Evolutionary conservation across 768 basidiomycete species (phyloP).

Genomic region (Rhodotorula sphaerocarpa): DNA sequence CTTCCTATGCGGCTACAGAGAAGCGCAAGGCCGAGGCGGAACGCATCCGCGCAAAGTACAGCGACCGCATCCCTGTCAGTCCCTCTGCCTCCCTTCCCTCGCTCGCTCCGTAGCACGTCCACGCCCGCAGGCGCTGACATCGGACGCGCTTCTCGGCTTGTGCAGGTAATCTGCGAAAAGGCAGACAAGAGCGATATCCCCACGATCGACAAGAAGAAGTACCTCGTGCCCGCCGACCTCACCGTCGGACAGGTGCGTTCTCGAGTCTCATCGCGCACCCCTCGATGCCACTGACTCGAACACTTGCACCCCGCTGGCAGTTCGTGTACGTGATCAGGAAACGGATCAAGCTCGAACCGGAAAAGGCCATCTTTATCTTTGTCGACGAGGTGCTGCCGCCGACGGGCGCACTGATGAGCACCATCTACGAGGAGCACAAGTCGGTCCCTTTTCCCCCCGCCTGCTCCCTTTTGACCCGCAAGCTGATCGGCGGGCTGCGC

Average conservation of each 20-base stretch:
- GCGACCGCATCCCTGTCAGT: slow-evolving; percentile 92
- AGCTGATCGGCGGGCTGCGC: slow-evolving; percentile 4
- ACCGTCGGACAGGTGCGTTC: slow-evolving; percentile 35
- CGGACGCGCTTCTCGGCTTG: neutral
- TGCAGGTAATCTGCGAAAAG: slow-evolving; percentile 99
- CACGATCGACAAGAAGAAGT: slow-evolving; percentile 99
- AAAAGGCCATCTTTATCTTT: slow-evolving; percentile 99
- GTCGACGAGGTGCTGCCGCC: slow-evolving; percentile 98
- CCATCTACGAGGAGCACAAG: slow-evolving; percentile 99
- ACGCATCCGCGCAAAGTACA: slow-evolving; percentile 96
- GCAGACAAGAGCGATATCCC: slow-evolving; percentile 97
- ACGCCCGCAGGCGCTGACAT: neutral
- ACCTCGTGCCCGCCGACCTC: slow-evolving; percentile 78
- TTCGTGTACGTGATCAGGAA: slow-evolving; percentile 99
- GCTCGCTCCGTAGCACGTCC: neutral
- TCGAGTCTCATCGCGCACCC: too few species aligned
- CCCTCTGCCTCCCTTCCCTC: slow-evolving; percentile 1
- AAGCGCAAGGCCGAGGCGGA: slow-evolving; percentile 99
- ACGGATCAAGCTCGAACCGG: slow-evolving; percentile 98
- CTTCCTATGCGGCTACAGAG: slow-evolving; percentile 51
- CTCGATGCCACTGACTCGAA: neutral
- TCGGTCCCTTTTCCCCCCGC: slow-evolving; percentile 46
- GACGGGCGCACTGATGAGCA: slow-evolving; percentile 94
- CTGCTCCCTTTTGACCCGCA: slow-evolving; percentile 29
- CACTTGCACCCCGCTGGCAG: slow-evolving; percentile 48